Base-by-base conservation (phyloP, 306 rosid species). In the Begonia masoniana region DNA sequence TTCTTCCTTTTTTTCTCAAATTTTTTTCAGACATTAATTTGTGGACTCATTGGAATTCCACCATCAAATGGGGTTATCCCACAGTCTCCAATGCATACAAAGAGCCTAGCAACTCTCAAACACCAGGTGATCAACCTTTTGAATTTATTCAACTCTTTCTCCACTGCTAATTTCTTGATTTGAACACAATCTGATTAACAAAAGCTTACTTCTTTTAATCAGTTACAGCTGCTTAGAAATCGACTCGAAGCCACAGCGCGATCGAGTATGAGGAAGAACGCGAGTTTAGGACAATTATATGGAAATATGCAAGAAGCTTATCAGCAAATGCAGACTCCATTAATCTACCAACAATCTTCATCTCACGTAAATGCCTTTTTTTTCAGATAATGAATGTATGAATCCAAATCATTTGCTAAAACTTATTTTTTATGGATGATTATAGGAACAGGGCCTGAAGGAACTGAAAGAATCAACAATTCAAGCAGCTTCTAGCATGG, bases 41-140 rank as follows among this genome's bases (percentile, higher is more conserved):
- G 99, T 72, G 99, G 99, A 56, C 96, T 92, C 13, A 41, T 86
- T 41, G 99, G 99, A 72, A 73, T 92, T 50, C 99, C 99, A 57
- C 99, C 99, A 7, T 57, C 99, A 14, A 92, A 92, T 57, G 99
- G 99, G 54, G 99, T 92, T 65, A 86, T 92, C 71, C 99, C 99
- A 2, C 99, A 92, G 59, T 92, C 99, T 52, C 96, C 99, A 43
- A 92, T 92, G 99, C 99, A 92, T 68, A 92, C 99, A 5, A 92
- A 92, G 79, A 83, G 96, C 61, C 73, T 92, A 31, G 99, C 99
- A 31, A 92, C 99, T 70, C 99, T 92, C 57, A 92, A 92, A 67
- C 95, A 92, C 62, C 99, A 86, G 85, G 99, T 92, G 80, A 60
- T 58, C 51, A 15, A 61, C 21, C 41, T 46, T 7, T 4, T 4